phyloP scores from a whole-genome alignment of 2,329 filamentous ascomycete genomes.

The Aspergillus sp. region DNA sequence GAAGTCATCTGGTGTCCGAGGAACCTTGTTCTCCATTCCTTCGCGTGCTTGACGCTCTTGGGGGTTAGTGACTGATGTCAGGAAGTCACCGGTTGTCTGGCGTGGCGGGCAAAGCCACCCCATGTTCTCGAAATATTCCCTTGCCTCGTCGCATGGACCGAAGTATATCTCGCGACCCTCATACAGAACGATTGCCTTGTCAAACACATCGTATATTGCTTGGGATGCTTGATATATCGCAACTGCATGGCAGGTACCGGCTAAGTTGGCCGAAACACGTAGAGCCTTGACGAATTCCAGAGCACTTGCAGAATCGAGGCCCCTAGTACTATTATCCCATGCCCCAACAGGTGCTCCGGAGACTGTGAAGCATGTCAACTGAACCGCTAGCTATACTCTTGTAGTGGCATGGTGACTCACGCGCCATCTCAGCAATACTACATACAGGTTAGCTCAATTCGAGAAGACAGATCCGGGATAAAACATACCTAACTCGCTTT shows the following conservation, averaged over 20 bases:
- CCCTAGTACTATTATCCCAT: conserved; percentile 55
- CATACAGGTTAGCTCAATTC: conserved; percentile 18
- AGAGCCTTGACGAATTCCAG: conserved; percentile 60
- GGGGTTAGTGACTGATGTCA: conserved; percentile 69
- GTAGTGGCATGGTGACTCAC: conserved; percentile 21
- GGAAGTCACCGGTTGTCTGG: conserved; percentile 69
- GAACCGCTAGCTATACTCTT: not conserved
- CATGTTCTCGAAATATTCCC: conserved; percentile 66
- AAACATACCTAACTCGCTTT: conserved; percentile 58
- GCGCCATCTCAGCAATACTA: conserved; percentile 41
- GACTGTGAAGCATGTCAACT: conserved; percentile 22
- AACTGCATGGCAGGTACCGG: conserved; percentile 54
- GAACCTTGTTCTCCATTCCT: conserved; percentile 63
- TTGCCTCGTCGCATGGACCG: conserved; percentile 62
- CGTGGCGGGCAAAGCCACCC: conserved; percentile 68
- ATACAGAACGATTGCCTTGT: conserved; percentile 74
- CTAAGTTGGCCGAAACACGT: conserved; percentile 52
- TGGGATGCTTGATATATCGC: conserved; percentile 60
- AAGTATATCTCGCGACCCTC: conserved; percentile 78
- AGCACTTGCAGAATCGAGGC: conserved; percentile 59
- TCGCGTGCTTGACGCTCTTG: conserved; percentile 57
- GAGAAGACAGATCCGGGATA: not conserved
- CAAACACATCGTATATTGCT: conserved; percentile 63
- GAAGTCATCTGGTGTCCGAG: conserved; percentile 69
- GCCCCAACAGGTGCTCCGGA: conserved; percentile 36